Conservation (phyloP, 2,329 filamentous ascomycete genomes). For the Ophiosphaerella korrae region DNA sequence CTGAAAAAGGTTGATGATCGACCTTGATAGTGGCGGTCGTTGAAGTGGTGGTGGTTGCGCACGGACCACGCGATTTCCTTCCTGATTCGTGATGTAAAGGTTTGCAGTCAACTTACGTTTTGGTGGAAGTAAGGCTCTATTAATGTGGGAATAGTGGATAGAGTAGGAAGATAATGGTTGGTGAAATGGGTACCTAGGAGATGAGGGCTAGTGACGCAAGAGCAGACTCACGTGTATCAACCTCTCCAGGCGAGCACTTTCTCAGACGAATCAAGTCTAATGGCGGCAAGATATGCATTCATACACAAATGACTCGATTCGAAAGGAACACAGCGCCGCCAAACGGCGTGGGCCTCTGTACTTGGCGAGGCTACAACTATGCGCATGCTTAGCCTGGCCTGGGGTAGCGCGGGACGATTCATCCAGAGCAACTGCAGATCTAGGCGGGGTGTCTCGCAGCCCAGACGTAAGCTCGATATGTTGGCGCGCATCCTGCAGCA, state of each 20-base stretch:
- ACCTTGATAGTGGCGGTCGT: background rate
- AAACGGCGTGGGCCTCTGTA: too few species aligned
- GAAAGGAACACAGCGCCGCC: too few species aligned
- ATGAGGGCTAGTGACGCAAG: too few species aligned
- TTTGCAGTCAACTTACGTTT: too few species aligned
- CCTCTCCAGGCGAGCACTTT: too few species aligned
- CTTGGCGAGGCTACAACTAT: background rate
- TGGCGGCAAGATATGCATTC: too few species aligned
- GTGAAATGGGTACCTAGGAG: background rate
- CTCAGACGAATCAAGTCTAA: too few species aligned
- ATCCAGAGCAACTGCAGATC: slow-evolving; percentile 12
- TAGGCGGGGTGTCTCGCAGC: slow-evolving; percentile 26
- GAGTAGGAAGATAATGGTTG: too few species aligned
- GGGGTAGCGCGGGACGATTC: background rate
- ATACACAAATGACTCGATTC: too few species aligned
- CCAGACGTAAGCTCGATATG: slow-evolving; percentile 36
- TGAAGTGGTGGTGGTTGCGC: slow-evolving; percentile 5
- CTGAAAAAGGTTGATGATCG: background rate
- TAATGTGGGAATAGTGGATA: too few species aligned
- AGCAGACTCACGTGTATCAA: too few species aligned
- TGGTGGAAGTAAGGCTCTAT: background rate
- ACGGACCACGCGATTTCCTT: background rate
- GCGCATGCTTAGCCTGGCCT: background rate
- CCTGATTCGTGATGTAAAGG: too few species aligned
- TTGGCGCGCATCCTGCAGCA: slow-evolving; percentile 36